phyloP scores from a whole-genome alignment of 768 basidiomycete genomes.

The Dictyophora rubrovolvata region DNA sequence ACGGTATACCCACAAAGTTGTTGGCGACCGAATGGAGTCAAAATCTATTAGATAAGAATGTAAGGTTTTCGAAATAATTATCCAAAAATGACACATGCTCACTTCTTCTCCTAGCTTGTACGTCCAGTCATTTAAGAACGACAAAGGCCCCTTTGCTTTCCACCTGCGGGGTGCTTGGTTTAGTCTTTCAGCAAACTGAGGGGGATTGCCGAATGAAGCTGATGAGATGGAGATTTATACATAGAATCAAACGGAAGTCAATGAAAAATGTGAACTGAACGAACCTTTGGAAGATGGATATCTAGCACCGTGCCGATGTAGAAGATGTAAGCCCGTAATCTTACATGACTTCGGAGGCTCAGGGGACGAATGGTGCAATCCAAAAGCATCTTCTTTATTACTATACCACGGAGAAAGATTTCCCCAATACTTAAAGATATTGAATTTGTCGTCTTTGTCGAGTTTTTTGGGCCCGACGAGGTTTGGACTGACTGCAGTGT shows the following conservation, averaged over 20 bases:
- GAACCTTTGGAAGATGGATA: conserved; percentile 25
- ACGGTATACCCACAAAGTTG: conserved; percentile 11
- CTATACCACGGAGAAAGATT: conserved; percentile 84
- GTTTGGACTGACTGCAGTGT: conserved; percentile 37
- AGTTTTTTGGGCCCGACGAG: conserved; percentile 8
- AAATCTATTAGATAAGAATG: neutral
- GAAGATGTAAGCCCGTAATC: conserved; percentile 63
- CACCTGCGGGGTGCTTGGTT: conserved; percentile 44
- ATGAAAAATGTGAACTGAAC: conserved; percentile 37
- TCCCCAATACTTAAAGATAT: conserved; percentile 72
- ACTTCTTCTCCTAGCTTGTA: conserved; percentile 89
- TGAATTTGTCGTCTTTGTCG: conserved; percentile 27
- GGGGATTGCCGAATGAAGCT: conserved; percentile 35
- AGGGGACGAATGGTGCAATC: conserved; percentile 53
- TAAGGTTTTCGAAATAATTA: neutral
- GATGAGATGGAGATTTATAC: no score
- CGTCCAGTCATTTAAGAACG: conserved; percentile 80
- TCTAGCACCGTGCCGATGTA: conserved; percentile 77
- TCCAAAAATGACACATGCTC: neutral
- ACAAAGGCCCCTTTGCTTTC: conserved; percentile 54
- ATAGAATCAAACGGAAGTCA: conserved; percentile 23
- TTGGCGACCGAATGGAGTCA: conserved; percentile 13
- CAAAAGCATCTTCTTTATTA: conserved; percentile 53
- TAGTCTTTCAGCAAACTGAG: conserved; percentile 49
- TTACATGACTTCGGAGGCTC: conserved; percentile 60